Base-by-base conservation (phyloP, 441 rosid genomes). In the Croton setiger region DNA sequence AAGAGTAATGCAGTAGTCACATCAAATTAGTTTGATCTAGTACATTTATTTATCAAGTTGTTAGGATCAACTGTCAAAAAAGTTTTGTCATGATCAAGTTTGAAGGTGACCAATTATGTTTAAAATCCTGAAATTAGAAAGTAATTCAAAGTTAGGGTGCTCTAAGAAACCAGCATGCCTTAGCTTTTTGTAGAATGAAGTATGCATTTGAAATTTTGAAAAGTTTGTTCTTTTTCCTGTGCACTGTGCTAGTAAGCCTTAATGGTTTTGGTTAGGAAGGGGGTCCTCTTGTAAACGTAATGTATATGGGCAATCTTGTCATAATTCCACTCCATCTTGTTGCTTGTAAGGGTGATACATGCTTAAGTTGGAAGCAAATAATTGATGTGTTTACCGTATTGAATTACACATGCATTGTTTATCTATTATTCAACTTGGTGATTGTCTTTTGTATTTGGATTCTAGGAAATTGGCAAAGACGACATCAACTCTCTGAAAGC, bases 401-500 rank as follows among this genome's bases (percentile, higher is more conserved):
- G 39, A 13, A 0, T 3, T 23, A n/a, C 21, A 49, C n/a, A 47
- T 21, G 31, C 31, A 67, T 31, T 6, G 17, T 17, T 67, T 49
- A 15, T 45, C 21, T 3, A 9, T 39, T 13, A 27, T 62, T 59
- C 55, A 36, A 49, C 56, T 49, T 59, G 14, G 10, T 53, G 4
- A 20, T 33, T 12, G 45, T 18, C 68, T 20, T 31, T 33, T 17
- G 58, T 43, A 11, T 17, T 49, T 54, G 64, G 6, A 51, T 78
- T 75, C 2, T 82, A 89, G 96, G 86, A 54, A 71, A 51, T 86
- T 72, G 80, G 62, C 60, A 73, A 80, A 71, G 91, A 81, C 43
- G 83, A 78, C 37, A 69, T 85, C 44, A 82, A 73, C 51, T 62
- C 83, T 62, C 88, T 89, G 41, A 89, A 86, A 82, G 80, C 85